Conservation (phyloP, 768 basidiomycete genomes). For the Lentinula aciculospora region DNA sequence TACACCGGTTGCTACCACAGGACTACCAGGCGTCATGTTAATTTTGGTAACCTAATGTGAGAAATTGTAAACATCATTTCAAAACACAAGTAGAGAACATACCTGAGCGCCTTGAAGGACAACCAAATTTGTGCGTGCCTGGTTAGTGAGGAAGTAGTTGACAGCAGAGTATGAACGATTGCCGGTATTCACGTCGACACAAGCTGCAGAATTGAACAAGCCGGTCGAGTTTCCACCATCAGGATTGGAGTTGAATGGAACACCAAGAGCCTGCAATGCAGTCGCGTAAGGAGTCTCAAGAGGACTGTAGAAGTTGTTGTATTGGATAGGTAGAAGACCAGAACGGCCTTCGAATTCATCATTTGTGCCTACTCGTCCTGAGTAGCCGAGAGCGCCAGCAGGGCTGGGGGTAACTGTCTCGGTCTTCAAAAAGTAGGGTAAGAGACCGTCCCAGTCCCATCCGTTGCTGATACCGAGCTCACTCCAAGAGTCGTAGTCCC, state of each 20-base stretch:
- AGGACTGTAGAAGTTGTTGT: neutral
- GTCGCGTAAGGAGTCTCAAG: neutral
- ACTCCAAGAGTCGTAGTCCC: conserved; percentile 17
- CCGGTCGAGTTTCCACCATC: conserved; percentile 4
- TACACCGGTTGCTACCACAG: conserved; percentile 32
- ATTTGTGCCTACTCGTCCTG: neutral
- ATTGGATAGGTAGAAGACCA: neutral
- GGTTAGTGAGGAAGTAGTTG: neutral
- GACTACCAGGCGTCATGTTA: conserved; percentile 3
- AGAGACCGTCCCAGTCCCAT: conserved; percentile 8
- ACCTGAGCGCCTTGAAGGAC: conserved; percentile 23
- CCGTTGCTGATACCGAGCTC: conserved; percentile 9
- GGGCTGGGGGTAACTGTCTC: conserved; percentile 1
- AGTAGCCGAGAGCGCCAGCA: neutral
- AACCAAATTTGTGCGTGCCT: conserved; percentile 15
- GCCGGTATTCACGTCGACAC: conserved; percentile 4
- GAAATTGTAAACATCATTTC: neutral
- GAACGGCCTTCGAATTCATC: neutral
- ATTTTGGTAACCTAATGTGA: conserved; percentile 15
- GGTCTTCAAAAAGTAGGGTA: conserved; percentile 4
- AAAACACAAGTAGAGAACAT: neutral
- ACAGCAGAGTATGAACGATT: conserved; percentile 7
- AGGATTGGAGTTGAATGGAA: neutral
- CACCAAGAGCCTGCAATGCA: neutral
- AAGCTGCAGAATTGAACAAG: neutral